Evolutionary conservation across 2,329 filamentous ascomycete genomes (phyloP).

Genomic region (Gnomoniopsis sp.): DNA sequence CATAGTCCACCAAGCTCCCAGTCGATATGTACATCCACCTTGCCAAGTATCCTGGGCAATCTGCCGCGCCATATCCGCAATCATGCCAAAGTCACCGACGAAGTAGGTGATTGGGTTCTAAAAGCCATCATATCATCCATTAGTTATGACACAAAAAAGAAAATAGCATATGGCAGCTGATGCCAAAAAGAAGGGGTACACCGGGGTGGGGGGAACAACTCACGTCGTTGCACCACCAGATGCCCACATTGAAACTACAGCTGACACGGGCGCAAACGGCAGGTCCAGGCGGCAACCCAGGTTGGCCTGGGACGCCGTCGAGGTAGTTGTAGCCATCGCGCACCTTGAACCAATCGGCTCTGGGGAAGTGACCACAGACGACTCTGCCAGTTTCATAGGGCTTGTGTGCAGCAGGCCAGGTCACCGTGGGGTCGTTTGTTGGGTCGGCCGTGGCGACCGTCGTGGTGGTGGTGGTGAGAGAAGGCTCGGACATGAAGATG

Average conservation of each 20-base stretch:
- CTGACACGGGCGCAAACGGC: not conserved
- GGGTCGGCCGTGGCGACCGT: not conserved
- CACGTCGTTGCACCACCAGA: constrained; percentile 6
- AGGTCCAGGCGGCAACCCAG: not conserved
- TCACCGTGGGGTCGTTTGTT: not conserved
- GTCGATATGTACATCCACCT: not conserved
- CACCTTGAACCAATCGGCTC: not conserved
- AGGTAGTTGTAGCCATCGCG: not conserved
- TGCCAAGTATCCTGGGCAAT: not conserved
- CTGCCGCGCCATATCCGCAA: not conserved
- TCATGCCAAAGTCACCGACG: not conserved
- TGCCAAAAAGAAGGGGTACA: not conserved
- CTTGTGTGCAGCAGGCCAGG: not conserved
- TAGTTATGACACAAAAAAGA: not conserved
- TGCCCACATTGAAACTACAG: not conserved
- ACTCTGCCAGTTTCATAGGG: not conserved
- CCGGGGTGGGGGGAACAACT: not conserved
- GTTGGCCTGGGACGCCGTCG: not conserved
- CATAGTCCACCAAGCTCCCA: not conserved
- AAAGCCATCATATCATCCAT: not conserved
- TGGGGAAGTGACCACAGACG: not conserved
- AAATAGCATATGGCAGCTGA: too few species aligned
- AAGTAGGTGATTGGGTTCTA: not conserved
- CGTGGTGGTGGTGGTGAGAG: not conserved
- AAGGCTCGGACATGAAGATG: too few species aligned